Base-by-base conservation (phyloP, 1,284 basidiomycete genomes). In the Pisolithus thermaeus region DNA sequence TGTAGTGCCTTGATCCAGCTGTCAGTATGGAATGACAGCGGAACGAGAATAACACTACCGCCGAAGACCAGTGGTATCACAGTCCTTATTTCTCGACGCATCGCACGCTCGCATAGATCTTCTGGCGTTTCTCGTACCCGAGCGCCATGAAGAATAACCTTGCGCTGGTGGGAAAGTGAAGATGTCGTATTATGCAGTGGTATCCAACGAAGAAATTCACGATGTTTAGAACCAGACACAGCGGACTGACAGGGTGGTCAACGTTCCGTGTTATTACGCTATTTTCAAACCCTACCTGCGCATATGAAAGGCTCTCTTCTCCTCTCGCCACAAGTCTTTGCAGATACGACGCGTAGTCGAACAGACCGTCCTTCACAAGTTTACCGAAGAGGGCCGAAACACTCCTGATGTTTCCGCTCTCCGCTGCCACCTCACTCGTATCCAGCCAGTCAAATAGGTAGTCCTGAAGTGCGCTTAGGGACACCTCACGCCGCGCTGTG, bases 401-500 rank as follows among this genome's bases (percentile, higher is more conserved):
- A 18, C 80, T 73, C 37, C 73, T 71, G 2, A 87, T 69, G 62
- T 84, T 90, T 16, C 72, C 70, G 4, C 67, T 57, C 32, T 89
- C 79, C 6, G 73, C 77, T 4, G 85, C 83, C 11, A 80, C 76
- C 4, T 80, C 76, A 11, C 78, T 85, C 0, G 73, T 74, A 62
- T 93, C 89, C 25, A 96, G 74, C 93, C 93, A 96, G 51, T 89
- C 84, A 63, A 94, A 92, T 2, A 95, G 65, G 49, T 79, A 73
- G 59, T 87, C 83, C 59, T 90, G 83, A 9, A 91, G 69, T 47
- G 80, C 74, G 50, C 79, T 77, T 55, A 76, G 75, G 9, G 73
- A 68, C 32, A 74, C 68, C 52, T 83, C 79, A 27, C 84, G 75
- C 40, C 83, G 74, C 49, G 77, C 77, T 12, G 78, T 79, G 56